Conservation (phyloP, 1,284 basidiomycete species). For the Pseudozyma sp. region DNA sequence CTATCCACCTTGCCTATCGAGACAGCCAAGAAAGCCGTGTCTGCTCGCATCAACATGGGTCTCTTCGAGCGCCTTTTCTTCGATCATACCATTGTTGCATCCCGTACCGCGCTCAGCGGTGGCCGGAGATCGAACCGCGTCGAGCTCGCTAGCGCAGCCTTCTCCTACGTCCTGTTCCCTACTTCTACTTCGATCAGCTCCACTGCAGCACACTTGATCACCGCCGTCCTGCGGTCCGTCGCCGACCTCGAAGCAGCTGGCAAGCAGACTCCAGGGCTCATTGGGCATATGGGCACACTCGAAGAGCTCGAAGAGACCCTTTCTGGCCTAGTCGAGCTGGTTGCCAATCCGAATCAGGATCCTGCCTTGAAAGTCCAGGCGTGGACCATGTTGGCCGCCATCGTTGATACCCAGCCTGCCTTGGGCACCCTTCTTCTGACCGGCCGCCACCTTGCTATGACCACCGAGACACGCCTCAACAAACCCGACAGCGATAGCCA, state of each 20-base stretch:
- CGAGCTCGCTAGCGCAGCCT: constrained; percentile 49
- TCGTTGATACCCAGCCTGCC: constrained; percentile 87
- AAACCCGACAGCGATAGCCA: constrained; percentile 23
- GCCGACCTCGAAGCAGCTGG: constrained; percentile 30
- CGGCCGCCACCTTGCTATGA: constrained; percentile 74
- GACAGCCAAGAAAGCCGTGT: constrained; percentile 40
- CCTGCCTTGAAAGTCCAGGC: constrained; percentile 77
- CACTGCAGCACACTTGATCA: constrained; percentile 55
- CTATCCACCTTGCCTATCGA: constrained; percentile 45
- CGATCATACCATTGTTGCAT: constrained; percentile 50
- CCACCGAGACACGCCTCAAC: constrained; percentile 45
- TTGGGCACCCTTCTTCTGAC: constrained; percentile 84
- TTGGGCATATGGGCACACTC: constrained; percentile 66
- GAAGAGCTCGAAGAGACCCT: constrained; percentile 61
- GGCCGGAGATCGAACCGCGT: constrained; percentile 40
- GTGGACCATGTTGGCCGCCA: constrained; percentile 85
- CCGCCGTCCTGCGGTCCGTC: constrained; percentile 47
- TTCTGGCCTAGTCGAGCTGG: constrained; percentile 51
- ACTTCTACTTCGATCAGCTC: constrained; percentile 47
- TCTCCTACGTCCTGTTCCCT: constrained; percentile 49
- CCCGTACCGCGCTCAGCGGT: constrained; percentile 27
- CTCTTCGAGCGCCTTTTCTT: constrained; percentile 56
- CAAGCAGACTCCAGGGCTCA: constrained; percentile 42
- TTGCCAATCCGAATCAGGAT: constrained; percentile 74
- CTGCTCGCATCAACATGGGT: constrained; percentile 34